Percentiles rank a stretch among this genome's conserved stretches.
These are phyloP conservation scores for Trichopus zeylanicus DNA, from an alignment of 116 monocot species.

Conservation along the genomic window DNA sequence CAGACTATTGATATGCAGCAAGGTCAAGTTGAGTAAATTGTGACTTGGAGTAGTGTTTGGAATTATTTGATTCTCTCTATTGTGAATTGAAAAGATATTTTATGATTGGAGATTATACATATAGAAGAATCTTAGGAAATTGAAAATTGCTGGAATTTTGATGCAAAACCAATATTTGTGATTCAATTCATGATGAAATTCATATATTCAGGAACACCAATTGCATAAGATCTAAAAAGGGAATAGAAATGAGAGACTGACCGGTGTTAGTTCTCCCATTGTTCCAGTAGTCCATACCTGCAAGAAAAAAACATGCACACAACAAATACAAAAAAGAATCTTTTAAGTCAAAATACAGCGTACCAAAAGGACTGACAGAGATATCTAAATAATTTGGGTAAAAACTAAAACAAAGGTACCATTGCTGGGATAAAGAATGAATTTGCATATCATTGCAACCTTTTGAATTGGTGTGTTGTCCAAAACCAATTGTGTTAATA, in stretches of 20 bases:
- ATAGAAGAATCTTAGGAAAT: neutral
- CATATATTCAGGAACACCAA: neutral
- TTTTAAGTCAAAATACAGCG: neutral
- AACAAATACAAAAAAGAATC: neutral
- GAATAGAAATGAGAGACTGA: conserved; percentile 18
- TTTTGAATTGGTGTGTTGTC: too few relatives aligned
- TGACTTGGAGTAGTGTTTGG: neutral
- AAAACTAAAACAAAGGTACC: neutral
- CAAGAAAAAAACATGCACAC: neutral
- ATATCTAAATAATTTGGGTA: neutral
- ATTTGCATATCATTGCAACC: too few relatives aligned
- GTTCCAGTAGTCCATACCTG: conserved; percentile 99
- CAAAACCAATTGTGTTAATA: too few relatives aligned
- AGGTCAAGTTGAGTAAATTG: too few relatives aligned
- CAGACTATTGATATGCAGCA: too few relatives aligned
- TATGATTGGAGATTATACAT: neutral
- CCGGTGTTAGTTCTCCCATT: conserved; percentile 96
- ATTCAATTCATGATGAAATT: neutral
- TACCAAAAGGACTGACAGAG: neutral
- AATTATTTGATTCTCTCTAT: neutral
- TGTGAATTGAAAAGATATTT: too few relatives aligned
- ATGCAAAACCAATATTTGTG: neutral
- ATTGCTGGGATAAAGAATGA: too few relatives aligned
- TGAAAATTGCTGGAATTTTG: neutral
- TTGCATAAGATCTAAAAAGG: neutral